A percentile compares a stretch with the other conserved stretches of the same genome.
Evolutionary conservation across 2,329 filamentous ascomycete species (phyloP).

Genomic region (Helotiales sp.): DNA sequence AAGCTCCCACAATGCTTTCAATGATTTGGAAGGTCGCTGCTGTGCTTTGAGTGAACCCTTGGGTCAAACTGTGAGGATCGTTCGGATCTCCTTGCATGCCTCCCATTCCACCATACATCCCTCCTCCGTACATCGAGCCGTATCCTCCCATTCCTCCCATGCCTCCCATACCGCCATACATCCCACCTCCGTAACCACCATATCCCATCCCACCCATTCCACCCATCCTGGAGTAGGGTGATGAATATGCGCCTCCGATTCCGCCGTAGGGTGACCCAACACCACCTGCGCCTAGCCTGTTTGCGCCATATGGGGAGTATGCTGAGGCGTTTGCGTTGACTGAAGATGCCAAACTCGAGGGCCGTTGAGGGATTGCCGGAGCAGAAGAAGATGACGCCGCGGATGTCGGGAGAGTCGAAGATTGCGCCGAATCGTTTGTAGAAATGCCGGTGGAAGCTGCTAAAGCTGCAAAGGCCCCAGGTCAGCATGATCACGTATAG

Average conservation of each 20-base stretch:
- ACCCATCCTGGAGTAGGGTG: constrained; percentile 48
- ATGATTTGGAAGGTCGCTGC: constrained; percentile 98
- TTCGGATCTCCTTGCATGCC: constrained; percentile 68
- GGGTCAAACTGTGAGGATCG: constrained; percentile 91
- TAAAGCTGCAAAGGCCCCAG: neutral
- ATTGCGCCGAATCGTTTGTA: constrained; percentile 41
- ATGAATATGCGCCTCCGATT: constrained; percentile 46
- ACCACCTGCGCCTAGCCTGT: constrained; percentile 59
- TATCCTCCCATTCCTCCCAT: constrained; percentile 41
- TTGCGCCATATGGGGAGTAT: constrained; percentile 66
- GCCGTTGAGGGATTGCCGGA: constrained; percentile 78
- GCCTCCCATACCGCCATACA: constrained; percentile 36
- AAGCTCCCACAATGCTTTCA: constrained; percentile 93
- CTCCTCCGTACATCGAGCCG: constrained; percentile 36
- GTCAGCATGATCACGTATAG: neutral
- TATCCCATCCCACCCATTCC: constrained; percentile 35
- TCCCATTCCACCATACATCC: constrained; percentile 44
- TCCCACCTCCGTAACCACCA: constrained; percentile 37
- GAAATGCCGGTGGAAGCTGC: constrained; percentile 35
- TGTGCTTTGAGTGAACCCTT: constrained; percentile 91
- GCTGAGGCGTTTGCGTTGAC: constrained; percentile 87
- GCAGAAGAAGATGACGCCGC: constrained; percentile 39
- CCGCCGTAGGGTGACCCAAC: constrained; percentile 37
- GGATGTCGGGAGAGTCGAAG: constrained; percentile 42
- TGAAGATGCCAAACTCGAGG: constrained; percentile 72